Base-by-base conservation (phyloP, 495 filamentous ascomycete species). In the Neurospora sublineolata region DNA sequence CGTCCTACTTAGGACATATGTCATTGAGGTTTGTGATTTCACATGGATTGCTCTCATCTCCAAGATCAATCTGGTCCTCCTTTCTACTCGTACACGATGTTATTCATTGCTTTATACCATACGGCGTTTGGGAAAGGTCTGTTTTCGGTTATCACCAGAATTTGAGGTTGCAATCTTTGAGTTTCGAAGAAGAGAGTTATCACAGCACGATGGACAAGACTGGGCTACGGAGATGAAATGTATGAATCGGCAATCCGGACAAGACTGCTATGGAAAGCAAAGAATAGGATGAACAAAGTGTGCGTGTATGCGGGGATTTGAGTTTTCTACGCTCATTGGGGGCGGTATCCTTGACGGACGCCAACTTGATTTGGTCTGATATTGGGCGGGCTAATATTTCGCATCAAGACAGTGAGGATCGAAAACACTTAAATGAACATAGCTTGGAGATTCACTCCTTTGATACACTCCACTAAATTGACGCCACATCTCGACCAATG, bases 251-350 rank as follows among this genome's bases (percentile, higher is more conserved):
- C 14, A 37, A 14, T 42, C 64, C 27, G 68, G 18, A n/a, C 12
- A 44, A 18, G 20, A n/a, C 23, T 23, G 33, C 18, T 33, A 39
- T 36, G 30, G 30, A 64, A 14, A 67, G 16, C 14, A 12, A 52
- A 36, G 38, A 36, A 11, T n/a, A 37, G 37, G 36, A 18, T 36
- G 58, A 27, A 71, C 64, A 71, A 60, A 42, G 69, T 79, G 77
- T 80, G 80, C 4, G n/a, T 44, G 18, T 20, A 4, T 44, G 41
- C n/a, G 8, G 9, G 9, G 72, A 77, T 76, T 81, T 75, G 38
- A 16, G 67, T 77, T 81, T 76, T 77, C 69, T 70, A 81, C 81
- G 75, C 75, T 82, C 79, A 67, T 79, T 82, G 37, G 30, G 72
- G 75, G 68, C 39, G 5, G 12, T 40, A 40, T 40, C 39, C 18